These are phyloP conservation scores for Candida anutae DNA, from an alignment of 1,139 yeast genomes.

Conservation along the genomic window DNA sequence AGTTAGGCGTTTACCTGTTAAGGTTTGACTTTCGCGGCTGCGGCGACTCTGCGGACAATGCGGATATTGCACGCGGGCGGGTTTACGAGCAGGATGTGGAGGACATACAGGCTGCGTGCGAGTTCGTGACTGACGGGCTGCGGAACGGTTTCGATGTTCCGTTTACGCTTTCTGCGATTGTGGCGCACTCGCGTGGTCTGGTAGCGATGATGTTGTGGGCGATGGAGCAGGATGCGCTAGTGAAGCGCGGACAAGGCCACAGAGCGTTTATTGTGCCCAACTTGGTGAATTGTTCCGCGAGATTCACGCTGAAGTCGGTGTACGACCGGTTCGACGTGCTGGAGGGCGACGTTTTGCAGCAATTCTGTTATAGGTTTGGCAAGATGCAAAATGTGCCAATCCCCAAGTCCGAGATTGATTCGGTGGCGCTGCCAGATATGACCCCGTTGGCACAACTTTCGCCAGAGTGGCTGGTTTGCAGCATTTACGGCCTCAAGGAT, in stretches of 20 bases:
- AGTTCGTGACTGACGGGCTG: conserved; percentile 30
- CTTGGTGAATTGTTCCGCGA: conserved; percentile 64
- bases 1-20: conserved; percentile 54
- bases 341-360: conserved; percentile 3
- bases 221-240: conserved; percentile 26
- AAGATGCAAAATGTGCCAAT: conserved; percentile 28
- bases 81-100: conserved; percentile 54
- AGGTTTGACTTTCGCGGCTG: conserved; percentile 84
- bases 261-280: conserved; percentile 46
- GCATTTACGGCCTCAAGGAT: conserved; percentile 69
- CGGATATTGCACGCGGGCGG: conserved; percentile 41
- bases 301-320: conserved; percentile 39
- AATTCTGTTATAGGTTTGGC: conserved; percentile 37
- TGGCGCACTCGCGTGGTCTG: conserved; percentile 77
- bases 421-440: conserved; percentile 48
- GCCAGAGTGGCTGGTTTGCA: conserved; percentile 45
- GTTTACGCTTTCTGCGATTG: conserved; percentile 45
- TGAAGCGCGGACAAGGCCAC: conserved; percentile 17
- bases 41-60: conserved; percentile 64
- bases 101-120: conserved; percentile 53
- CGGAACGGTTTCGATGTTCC: conserved; percentile 29
- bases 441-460: conserved; percentile 34
- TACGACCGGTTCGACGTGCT: conserved; percentile 20
- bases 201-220: conserved; percentile 78
- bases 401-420: conserved; percentile 45